Evolutionary conservation across 2,329 filamentous ascomycete genomes (phyloP), one percentile per base, ranked within the genome.

Genomic region (Alternaria alternata): DNA sequence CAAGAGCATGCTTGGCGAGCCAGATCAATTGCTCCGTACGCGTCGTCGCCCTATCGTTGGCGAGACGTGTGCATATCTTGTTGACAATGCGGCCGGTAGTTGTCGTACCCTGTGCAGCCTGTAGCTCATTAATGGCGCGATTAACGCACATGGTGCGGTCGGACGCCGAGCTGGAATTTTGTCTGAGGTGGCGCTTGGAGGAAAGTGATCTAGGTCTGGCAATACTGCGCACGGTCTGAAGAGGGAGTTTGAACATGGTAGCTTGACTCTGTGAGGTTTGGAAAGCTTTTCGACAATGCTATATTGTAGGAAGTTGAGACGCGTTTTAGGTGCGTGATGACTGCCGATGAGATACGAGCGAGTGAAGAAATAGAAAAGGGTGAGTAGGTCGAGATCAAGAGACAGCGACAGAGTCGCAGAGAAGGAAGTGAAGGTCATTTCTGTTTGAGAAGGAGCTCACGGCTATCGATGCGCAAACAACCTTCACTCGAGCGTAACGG

Each of bases 1-100:
- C 59, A 20, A 66, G 53, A 1, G 63, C 62, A 16, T 64, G 44
- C 57, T 65, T 66, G 24, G 61, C 61, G 5, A 66, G 61, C 65
- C 63, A 65, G 36, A 65, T 54, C 7, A 66, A 52, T 28, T 65
- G 65, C 26, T 61, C 51, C 7, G 55, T 61, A n/a, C 59, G 59
- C 24, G 54, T 36, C 9, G 41, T 42, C 22, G 38, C 54, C 18
- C 51, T 62, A 24, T 55, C 39, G 6, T 63, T 53, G 38, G 38
- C 51, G n/a, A 55, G 52, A 16, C 30, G 51, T 24, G 22, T 22
- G 12, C 38, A 55, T 30, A 55, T 22, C 39, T 47, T 51, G 22
- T 60, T 61, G 49, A 55, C 22, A 8, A 62, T 39, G 16, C 55
- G 47, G 7, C 51, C 54, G 34, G 63, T 53, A 51, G 52, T 54